A percentile compares a stretch with the other conserved stretches of the same genome.
These are phyloP conservation scores for Paramarasmius palmivorus DNA, from an alignment of 1,284 basidiomycete genomes.

Conservation along the genomic window DNA sequence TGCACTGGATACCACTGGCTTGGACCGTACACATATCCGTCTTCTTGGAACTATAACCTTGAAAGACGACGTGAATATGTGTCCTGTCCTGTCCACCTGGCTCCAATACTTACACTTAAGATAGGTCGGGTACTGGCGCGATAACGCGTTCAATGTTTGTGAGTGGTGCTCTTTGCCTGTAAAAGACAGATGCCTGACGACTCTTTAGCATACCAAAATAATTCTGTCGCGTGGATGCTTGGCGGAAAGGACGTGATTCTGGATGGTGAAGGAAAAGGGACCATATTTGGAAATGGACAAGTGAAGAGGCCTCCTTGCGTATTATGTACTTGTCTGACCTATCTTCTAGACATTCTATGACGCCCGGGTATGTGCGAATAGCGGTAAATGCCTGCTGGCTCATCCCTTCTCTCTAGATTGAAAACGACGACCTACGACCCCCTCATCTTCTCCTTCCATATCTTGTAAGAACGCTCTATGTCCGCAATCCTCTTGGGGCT, in stretches of 20 bases:
- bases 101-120: not conserved
- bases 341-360: too few species aligned
- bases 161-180: not conserved
- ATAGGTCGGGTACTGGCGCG: slow-evolving; percentile 9
- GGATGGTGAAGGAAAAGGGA: slow-evolving; percentile 11
- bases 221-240: slow-evolving; percentile 11
- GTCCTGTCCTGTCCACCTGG: not conserved
- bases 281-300: slow-evolving; percentile 9
- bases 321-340: not conserved
- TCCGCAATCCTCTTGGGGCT: too few species aligned
- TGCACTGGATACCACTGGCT: slow-evolving; percentile 9
- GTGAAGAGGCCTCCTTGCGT: not conserved
- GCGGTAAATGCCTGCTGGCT: not conserved
- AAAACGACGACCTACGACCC: slow-evolving; percentile 3
- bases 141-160: slow-evolving; percentile 14
- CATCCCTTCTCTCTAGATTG: slow-evolving; percentile 1
- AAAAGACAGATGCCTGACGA: not conserved
- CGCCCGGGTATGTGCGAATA: too few species aligned
- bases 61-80: slow-evolving; percentile 8
- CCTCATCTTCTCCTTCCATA: too few species aligned
- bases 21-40: slow-evolving; percentile 1
- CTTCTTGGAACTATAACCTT: slow-evolving; percentile 9
- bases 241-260: slow-evolving; percentile 10
- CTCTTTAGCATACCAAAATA: slow-evolving; percentile 11
- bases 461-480: too few species aligned